Base-by-base conservation (phyloP, 208 protist species). In the Leptomonas pyrrhocoris region DNA sequence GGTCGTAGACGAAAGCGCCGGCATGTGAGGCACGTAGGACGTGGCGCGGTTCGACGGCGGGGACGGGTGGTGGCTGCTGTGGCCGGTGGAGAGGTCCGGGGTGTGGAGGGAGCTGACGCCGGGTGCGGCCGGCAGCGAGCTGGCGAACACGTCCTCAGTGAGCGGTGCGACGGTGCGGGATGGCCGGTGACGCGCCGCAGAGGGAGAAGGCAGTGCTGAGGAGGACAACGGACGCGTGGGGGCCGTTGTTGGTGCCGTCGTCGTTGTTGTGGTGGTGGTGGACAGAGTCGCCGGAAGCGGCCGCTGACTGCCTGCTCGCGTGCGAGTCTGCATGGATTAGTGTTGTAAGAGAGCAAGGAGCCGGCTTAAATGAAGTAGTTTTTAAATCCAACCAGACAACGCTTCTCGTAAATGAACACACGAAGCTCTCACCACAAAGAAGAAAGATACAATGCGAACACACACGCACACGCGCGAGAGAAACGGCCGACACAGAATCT, bases 271-370 rank as follows among this genome's bases (percentile, higher is more conserved):
- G 2, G 43, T 9, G 23, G 1, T 28, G 43, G 1, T 50, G 28
- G 43, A 18, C 30, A 43, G 28, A 0, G n/a, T 4, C n/a, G 46
- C 19, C 7, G 43, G 46, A 19, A 66, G 45, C 1, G 60, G 28
- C 43, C 60, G 60, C 60, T 12, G 43, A 2, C 19, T 28, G 27
- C 21, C 31, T 7, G 46, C 54, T 34, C 60, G 60, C 5, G 69
- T 62, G 42, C 60, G 69, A 2, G 60, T 49, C 51, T 74, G 67
- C 71, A 76, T 76, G n/a, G n/a, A n/a, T n/a, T n/a, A n/a, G n/a
- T n/a, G n/a, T n/a, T n/a, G n/a, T n/a, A n/a, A n/a, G n/a, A n/a
- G n/a, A n/a, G n/a, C n/a, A n/a, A n/a, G n/a, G n/a, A n/a, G n/a
- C n/a, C n/a, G n/a, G n/a, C n/a, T n/a, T n/a, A n/a, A n/a, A n/a